Evolutionary conservation across 306 rosid species (phyloP).

Genomic region (Casuarina glauca): DNA sequence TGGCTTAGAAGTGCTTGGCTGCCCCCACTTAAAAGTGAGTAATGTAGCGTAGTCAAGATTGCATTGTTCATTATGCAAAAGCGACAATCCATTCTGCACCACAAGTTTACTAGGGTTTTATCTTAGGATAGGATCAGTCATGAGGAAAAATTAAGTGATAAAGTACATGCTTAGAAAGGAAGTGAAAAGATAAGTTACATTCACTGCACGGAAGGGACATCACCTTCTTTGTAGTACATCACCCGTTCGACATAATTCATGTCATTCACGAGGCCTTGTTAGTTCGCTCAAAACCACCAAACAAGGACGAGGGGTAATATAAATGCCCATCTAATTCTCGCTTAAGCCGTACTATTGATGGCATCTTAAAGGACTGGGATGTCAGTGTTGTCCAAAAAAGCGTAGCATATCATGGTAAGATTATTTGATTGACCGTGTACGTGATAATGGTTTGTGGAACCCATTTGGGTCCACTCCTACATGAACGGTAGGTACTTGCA

Average conservation of each 20-base stretch:
- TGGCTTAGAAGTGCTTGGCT: constrained; percentile 7
- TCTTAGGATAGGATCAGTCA: too few relatives aligned
- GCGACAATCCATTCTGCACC: too few relatives aligned
- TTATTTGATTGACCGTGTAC: constrained; percentile 31
- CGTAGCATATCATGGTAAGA: constrained; percentile 30
- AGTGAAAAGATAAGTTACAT: too few relatives aligned
- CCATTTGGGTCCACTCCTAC: constrained; percentile 16
- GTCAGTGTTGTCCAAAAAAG: constrained; percentile 40
- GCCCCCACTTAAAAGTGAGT: not conserved
- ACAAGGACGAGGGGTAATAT: not conserved
- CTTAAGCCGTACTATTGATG: constrained; percentile 12
- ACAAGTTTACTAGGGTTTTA: too few relatives aligned
- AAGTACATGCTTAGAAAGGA: too few relatives aligned
- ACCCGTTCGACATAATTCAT: not conserved
- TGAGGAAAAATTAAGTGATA: too few relatives aligned
- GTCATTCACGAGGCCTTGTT: not conserved
- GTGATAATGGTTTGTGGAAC: constrained; percentile 27
- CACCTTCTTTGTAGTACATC: not conserved
- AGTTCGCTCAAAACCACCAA: not conserved
- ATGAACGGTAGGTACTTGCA: not conserved
- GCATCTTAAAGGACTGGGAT: constrained; percentile 28
- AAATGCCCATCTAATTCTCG: not conserved
- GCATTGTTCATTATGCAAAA: not conserved
- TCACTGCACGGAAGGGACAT: not conserved
- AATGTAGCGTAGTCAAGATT: not conserved